phyloP scores from a whole-genome alignment of 1,139 yeast genomes.

The Geotrichum macrosporum region DNA sequence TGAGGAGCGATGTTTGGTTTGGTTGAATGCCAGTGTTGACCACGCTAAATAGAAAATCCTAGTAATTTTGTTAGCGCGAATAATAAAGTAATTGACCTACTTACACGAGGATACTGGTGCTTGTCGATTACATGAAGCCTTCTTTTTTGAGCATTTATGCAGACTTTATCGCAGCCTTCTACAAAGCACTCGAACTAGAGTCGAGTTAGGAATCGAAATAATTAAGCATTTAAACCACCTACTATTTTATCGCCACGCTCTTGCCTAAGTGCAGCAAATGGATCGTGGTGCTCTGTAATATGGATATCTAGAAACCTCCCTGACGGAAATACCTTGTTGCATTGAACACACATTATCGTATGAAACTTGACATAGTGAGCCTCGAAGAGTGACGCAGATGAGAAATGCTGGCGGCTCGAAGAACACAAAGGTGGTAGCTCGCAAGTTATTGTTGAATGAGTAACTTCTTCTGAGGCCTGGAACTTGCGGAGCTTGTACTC shows the following conservation, averaged over 20 bases:
- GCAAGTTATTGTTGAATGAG: slow-evolving; percentile 7
- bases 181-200: slow-evolving; percentile 43
- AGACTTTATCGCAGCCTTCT: slow-evolving; percentile 39
- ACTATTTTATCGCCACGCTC: slow-evolving; percentile 43
- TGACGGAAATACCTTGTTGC: slow-evolving; percentile 45
- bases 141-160: slow-evolving; percentile 43
- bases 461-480: neutral
- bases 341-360: slow-evolving; percentile 41
- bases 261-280: slow-evolving; percentile 41
- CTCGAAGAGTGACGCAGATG: slow-evolving; percentile 25
- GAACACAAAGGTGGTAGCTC: slow-evolving; percentile 20
- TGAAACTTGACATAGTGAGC: slow-evolving; percentile 28
- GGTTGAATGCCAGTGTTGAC: slow-evolving; percentile 17
- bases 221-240: no score
- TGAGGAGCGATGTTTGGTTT: slow-evolving; percentile 17
- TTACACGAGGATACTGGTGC: slow-evolving; percentile 47
- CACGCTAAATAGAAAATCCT: slow-evolving; percentile 20
- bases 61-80: neutral
- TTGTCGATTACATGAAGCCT: slow-evolving; percentile 47
- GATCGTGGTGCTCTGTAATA: slow-evolving; percentile 53
- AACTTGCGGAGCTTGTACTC: neutral
- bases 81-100: slow-evolving; percentile 12
- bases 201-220: slow-evolving; percentile 4
- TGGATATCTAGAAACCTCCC: slow-evolving; percentile 46
- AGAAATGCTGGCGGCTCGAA: neutral